phyloP scores from a whole-genome alignment of 2,329 filamentous ascomycete species.

The Endothia cerciana region DNA sequence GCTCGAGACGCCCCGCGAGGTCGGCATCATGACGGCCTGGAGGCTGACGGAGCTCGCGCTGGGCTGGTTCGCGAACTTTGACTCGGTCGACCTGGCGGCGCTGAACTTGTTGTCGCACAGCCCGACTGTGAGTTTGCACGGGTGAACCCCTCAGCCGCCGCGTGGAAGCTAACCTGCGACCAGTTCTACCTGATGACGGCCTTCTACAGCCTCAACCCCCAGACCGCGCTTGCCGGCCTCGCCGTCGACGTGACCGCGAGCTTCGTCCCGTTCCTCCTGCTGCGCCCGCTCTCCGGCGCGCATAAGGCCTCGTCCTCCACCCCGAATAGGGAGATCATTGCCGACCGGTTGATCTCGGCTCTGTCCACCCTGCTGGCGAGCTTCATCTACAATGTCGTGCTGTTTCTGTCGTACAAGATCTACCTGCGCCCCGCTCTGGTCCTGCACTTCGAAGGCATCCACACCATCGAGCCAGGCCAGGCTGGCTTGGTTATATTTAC shows the following conservation, averaged over 20 bases:
- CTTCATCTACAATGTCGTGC: constrained; percentile 72
- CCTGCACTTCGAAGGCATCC: constrained; percentile 73
- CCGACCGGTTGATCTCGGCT: constrained; percentile 63
- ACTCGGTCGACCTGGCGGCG: constrained; percentile 70
- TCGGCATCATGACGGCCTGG: constrained; percentile 58
- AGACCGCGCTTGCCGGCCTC: constrained; percentile 64
- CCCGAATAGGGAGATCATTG: constrained; percentile 66
- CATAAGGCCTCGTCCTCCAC: constrained; percentile 61
- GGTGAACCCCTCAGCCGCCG: constrained; percentile 7
- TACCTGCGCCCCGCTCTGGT: constrained; percentile 75
- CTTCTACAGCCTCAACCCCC: constrained; percentile 73
- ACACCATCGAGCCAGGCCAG: constrained; percentile 70
- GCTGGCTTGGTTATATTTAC: constrained; percentile 56
- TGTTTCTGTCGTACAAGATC: constrained; percentile 71
- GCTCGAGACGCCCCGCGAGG: constrained; percentile 64
- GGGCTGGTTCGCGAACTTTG: constrained; percentile 75
- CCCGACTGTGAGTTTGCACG: constrained; percentile 61
- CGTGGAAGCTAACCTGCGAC: constrained; percentile 25
- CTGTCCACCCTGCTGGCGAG: constrained; percentile 71
- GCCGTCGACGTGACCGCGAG: constrained; percentile 70
- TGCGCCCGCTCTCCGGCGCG: constrained; percentile 68
- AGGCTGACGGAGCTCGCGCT: constrained; percentile 69
- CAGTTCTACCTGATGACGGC: constrained; percentile 74
- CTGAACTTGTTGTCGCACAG: constrained; percentile 73
- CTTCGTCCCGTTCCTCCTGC: constrained; percentile 73